Evolutionary conservation across 2,329 filamentous ascomycete species (phyloP), one percentile per base, ranked within the genome.

Genomic region (Sphaerulina populicola): DNA sequence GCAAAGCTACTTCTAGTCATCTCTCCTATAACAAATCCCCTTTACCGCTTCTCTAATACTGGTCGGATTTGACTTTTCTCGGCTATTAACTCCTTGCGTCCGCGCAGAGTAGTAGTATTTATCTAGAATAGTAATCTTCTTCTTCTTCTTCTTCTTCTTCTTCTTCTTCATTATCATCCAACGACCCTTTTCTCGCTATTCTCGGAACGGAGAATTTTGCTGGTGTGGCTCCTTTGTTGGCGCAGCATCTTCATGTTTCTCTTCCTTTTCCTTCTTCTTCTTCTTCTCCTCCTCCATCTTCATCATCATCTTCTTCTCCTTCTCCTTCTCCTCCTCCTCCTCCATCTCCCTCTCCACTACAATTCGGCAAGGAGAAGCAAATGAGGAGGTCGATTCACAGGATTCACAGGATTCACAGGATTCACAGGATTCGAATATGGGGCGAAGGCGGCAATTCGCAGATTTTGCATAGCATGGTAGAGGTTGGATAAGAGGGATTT

Each of bases 381-480:
- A 23, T 3, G 21, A 23, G 6, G 21, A 23, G n/a, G n/a, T n/a
- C n/a, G n/a, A n/a, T n/a, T n/a, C n/a, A n/a, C n/a, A n/a, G n/a
- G n/a, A n/a, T n/a, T n/a, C n/a, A n/a, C n/a, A n/a, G n/a, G n/a
- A n/a, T n/a, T n/a, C n/a, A n/a, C n/a, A n/a, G n/a, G n/a, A n/a
- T n/a, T n/a, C n/a, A n/a, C n/a, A n/a, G n/a, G n/a, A n/a, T 52
- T 11, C 33, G 39, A 12, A 47, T 52, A 3, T 52, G 43, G 43
- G 38, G 46, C 1, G 38, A 49, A 37, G 46, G 46, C 3, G 46
- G 46, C 1, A 43, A 37, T 6, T 42, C 46, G 15, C 38, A 30
- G 15, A 38, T 49, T 2, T 43, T 49, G n/a, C 46, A 49, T 43
- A 38, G 46, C 12, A 49, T 49, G 46, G 46, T 49, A 1, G 46